These are phyloP conservation scores for Acmispon strigosus DNA, from an alignment of 306 rosid genomes.

Conservation along the genomic window DNA sequence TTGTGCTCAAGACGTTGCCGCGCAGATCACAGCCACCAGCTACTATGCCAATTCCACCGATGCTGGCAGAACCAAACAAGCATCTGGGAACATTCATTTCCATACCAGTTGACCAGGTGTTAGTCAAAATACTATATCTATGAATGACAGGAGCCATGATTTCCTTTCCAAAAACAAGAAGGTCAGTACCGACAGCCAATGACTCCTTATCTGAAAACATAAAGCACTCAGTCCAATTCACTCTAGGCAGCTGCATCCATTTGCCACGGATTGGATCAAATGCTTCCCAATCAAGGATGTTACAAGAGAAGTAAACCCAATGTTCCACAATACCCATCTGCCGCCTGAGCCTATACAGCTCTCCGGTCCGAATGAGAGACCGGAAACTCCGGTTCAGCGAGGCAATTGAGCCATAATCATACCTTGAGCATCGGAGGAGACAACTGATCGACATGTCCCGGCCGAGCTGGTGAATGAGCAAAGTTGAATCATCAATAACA, in stretches of 20 bases:
- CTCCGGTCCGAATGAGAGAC: conserved; percentile 49
- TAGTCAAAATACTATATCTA: conserved; percentile 55
- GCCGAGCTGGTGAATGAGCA: conserved; percentile 44
- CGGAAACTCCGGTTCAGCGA: conserved; percentile 45
- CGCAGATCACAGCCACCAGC: conserved; percentile 65
- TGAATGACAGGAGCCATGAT: conserved; percentile 37
- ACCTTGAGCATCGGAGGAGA: conserved; percentile 53
- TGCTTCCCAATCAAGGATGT: conserved; percentile 58
- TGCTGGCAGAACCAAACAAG: conserved; percentile 72
- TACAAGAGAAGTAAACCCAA: conserved; percentile 82
- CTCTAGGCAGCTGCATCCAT: conserved; percentile 57
- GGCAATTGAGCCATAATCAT: conserved; percentile 60
- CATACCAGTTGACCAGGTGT: conserved; percentile 51
- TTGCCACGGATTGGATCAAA: conserved; percentile 49
- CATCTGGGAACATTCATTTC: conserved; percentile 58
- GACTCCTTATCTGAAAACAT: conserved; percentile 72
- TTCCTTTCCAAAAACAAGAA: conserved; percentile 76
- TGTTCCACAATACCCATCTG: conserved; percentile 51
- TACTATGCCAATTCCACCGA: conserved; percentile 55
- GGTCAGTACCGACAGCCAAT: conserved; percentile 71
- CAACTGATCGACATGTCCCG: conserved; percentile 53
- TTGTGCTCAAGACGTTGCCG: conserved; percentile 49
- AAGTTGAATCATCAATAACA: conserved; percentile 24
- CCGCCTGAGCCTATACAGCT: conserved; percentile 48
- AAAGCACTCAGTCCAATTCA: conserved; percentile 54